Evolutionary conservation across 129 eudicot species (phyloP).

Genomic region (Centrapalus pauciflorus): DNA sequence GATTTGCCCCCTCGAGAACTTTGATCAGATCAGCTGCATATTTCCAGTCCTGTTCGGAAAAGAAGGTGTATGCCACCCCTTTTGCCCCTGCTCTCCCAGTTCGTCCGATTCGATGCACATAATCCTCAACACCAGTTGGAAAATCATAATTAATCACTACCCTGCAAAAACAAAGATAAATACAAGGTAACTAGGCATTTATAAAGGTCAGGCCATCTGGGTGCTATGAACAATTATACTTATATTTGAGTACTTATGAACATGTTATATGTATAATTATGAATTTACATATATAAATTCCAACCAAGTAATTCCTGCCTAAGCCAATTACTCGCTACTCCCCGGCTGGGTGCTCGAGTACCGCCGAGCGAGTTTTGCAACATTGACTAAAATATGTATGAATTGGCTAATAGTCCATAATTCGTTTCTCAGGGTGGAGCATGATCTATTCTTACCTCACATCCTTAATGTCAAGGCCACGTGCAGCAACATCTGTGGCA

Average conservation of each 20-base stretch:
- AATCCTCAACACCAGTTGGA: slow-evolving; percentile 90
- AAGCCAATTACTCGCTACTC: too few relatives aligned
- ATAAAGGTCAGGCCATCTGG: too few relatives aligned
- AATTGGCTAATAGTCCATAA: not conserved
- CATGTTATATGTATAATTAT: too few relatives aligned
- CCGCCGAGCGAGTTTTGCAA: too few relatives aligned
- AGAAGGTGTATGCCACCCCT: slow-evolving; percentile 75
- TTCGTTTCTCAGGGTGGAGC: too few relatives aligned
- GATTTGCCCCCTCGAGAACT: slow-evolving; percentile 89
- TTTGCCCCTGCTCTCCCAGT: slow-evolving; percentile 99
- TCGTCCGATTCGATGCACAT: slow-evolving; percentile 90
- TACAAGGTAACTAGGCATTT: not conserved
- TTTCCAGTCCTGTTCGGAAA: slow-evolving; percentile 95
- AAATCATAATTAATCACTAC: slow-evolving; percentile 90
- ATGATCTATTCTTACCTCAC: slow-evolving; percentile 56
- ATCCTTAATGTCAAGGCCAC: slow-evolving; percentile 87
- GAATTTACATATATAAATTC: too few relatives aligned
- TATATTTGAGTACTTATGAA: too few relatives aligned
- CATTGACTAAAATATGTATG: too few relatives aligned
- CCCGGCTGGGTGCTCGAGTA: too few relatives aligned
- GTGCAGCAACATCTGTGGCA: slow-evolving; percentile 97
- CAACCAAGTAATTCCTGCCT: too few relatives aligned
- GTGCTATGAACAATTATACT: too few relatives aligned
- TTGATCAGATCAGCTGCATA: slow-evolving; percentile 73
- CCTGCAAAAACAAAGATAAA: slow-evolving; percentile 38